Conservation (phyloP, 1,139 yeast species). For the Meyerozyma smithsonii region DNA sequence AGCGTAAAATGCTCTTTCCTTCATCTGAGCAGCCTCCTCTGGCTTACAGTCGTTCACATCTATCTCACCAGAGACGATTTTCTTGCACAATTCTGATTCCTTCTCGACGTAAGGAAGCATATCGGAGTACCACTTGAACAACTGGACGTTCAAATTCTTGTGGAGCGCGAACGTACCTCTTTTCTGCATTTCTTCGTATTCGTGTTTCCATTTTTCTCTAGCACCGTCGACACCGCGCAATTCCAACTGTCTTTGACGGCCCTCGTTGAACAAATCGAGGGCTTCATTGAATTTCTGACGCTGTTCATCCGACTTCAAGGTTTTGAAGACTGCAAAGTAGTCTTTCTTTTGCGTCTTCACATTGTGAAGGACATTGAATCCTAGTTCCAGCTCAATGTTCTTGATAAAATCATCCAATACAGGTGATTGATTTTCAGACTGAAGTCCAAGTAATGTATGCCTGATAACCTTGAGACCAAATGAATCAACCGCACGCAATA, state of each 20-base stretch:
- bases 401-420: conserved; percentile 30
- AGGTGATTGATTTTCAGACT: conserved; percentile 19
- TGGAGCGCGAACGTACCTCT: conserved; percentile 58
- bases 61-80: conserved; percentile 25
- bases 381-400: conserved; percentile 27
- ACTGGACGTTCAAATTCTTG: conserved; percentile 61
- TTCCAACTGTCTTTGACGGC: conserved; percentile 74
- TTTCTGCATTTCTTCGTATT: conserved; percentile 63
- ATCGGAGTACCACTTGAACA: conserved; percentile 75
- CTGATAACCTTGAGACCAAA: conserved; percentile 78
- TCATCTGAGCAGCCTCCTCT: conserved; percentile 32
- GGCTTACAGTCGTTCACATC: conserved; percentile 17
- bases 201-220: conserved; percentile 81
- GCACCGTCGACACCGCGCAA: conserved; percentile 82
- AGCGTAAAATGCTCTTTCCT: conserved; percentile 63
- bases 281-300: conserved; percentile 55
- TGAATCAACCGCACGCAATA: conserved; percentile 66
- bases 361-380: conserved; percentile 17
- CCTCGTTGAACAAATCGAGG: conserved; percentile 63
- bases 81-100: conserved; percentile 51
- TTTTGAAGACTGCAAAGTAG: conserved; percentile 60
- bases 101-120: conserved; percentile 65
- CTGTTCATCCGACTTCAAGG: conserved; percentile 48
- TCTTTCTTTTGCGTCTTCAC: conserved; percentile 41
- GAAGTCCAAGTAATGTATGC: conserved; percentile 69